phyloP scores from a whole-genome alignment of 2,329 filamentous ascomycete genomes.

The Diplodia intermedia region DNA sequence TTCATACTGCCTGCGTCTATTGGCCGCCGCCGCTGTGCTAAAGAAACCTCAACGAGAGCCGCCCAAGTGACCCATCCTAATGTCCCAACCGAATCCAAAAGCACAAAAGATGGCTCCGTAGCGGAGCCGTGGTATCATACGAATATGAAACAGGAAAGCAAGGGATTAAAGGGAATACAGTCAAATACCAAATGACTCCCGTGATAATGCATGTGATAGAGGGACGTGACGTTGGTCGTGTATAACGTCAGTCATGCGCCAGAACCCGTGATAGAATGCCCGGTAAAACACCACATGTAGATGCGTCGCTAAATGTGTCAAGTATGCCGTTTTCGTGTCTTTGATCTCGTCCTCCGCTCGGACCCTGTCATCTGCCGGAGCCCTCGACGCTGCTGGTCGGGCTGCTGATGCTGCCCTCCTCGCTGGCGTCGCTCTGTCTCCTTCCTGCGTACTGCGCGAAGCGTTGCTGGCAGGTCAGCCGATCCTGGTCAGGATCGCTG shows the following conservation, averaged over 20 bases:
- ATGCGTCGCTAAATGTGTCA: conserved; percentile 28
- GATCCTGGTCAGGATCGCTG: conserved; percentile 27
- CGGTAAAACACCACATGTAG: conserved; percentile 26
- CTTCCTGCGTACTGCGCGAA: conserved; percentile 11
- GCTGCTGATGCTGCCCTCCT: conserved; percentile 22
- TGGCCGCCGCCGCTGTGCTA: not conserved
- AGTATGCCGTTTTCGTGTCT: conserved; percentile 10
- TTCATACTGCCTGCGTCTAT: conserved; percentile 20
- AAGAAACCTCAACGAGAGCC: not conserved
- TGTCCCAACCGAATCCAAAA: not conserved
- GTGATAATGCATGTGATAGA: conserved; percentile 17
- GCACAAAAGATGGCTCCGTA: conserved; percentile 2
- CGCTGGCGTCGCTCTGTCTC: conserved; percentile 25
- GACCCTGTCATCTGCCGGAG: conserved; percentile 8
- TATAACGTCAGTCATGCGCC: conserved; percentile 27
- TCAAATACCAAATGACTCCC: conserved; percentile 15
- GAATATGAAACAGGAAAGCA: conserved; percentile 26
- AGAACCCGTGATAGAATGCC: conserved; percentile 21
- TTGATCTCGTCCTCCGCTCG: not conserved
- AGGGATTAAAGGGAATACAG: conserved; percentile 5
- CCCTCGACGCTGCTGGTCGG: conserved; percentile 22
- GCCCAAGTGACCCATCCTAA: not conserved
- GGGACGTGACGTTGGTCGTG: conserved; percentile 27
- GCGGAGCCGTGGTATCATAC: conserved; percentile 30
- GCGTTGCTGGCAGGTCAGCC: conserved; percentile 21